Evolutionary conservation across 805 yeast species (phyloP).

Genomic region (Myxozyma vanderwaltii): DNA sequence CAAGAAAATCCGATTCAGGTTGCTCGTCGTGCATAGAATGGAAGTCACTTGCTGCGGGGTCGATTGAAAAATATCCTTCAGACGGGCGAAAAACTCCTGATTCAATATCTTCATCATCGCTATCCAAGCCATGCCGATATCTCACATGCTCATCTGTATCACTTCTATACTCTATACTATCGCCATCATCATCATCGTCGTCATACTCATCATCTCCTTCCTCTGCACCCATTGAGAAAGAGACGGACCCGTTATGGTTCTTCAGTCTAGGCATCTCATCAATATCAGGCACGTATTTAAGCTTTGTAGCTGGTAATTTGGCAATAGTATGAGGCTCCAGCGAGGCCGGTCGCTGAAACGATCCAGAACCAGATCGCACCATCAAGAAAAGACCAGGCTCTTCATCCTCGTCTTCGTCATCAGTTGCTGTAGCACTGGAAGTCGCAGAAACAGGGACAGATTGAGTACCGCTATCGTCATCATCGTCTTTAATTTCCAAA

Average conservation of each 20-base stretch:
- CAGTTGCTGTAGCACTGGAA: slow-evolving; percentile 1
- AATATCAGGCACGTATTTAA: slow-evolving; percentile 68
- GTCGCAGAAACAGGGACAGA: slow-evolving; percentile 10
- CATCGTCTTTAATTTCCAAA: slow-evolving; percentile 48
- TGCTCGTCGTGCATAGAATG: slow-evolving; percentile 1
- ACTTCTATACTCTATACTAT: neutral
- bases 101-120: neutral
- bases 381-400: slow-evolving; percentile 71
- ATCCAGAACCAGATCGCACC: slow-evolving; percentile 48
- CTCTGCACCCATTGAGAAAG: slow-evolving; percentile 29
- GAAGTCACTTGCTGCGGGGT: neutral
- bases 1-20: slow-evolving; percentile 8
- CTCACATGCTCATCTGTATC: slow-evolving; percentile 4
- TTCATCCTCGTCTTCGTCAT: slow-evolving; percentile 51
- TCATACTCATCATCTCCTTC: slow-evolving; percentile 26
- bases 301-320: slow-evolving; percentile 79
- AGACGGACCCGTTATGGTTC: slow-evolving; percentile 3
- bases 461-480: slow-evolving; percentile 15
- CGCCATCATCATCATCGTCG: slow-evolving; percentile 19
- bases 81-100: neutral
- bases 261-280: slow-evolving; percentile 7
- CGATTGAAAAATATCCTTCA: slow-evolving; percentile 3
- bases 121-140: slow-evolving; percentile 8
- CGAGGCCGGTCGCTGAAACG: slow-evolving; percentile 38
- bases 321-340: slow-evolving; percentile 60